phyloP scores from a whole-genome alignment of 2,329 filamentous ascomycete genomes.

The Pseudocercospora ulei region DNA sequence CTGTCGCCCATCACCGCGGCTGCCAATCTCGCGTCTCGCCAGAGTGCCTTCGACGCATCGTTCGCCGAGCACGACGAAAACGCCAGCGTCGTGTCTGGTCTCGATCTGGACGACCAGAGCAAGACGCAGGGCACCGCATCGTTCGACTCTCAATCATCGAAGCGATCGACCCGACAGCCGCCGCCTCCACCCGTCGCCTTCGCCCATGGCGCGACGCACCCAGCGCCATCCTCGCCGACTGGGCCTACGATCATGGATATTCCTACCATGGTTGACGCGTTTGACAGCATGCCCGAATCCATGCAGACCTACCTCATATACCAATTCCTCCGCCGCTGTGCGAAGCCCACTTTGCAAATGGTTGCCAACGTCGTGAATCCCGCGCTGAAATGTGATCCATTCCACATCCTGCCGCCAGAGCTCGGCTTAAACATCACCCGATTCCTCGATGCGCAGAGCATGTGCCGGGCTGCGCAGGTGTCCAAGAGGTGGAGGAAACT shows the following conservation, averaged over 20 bases:
- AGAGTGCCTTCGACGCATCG: slow-evolving; percentile 31
- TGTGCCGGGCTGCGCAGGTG: slow-evolving; percentile 84
- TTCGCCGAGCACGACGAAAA: slow-evolving; percentile 31
- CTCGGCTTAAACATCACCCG: slow-evolving; percentile 78
- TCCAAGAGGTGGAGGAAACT: slow-evolving; percentile 89
- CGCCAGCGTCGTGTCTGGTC: slow-evolving; percentile 30
- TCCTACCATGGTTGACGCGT: slow-evolving; percentile 76
- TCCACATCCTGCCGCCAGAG: slow-evolving; percentile 73
- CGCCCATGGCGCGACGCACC: slow-evolving; percentile 15
- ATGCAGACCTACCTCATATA: slow-evolving; percentile 97
- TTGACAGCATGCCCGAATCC: slow-evolving; percentile 80
- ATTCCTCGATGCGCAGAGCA: slow-evolving; percentile 73
- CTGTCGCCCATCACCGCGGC: slow-evolving; percentile 81
- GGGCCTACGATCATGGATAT: slow-evolving; percentile 56
- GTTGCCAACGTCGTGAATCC: slow-evolving; percentile 88
- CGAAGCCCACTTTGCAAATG: slow-evolving; percentile 77
- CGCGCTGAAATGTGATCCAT: slow-evolving; percentile 85
- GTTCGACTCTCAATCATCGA: slow-evolving; percentile 23
- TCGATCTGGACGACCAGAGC: slow-evolving; percentile 31
- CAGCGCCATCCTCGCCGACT: slow-evolving; percentile 10
- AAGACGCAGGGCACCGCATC: slow-evolving; percentile 24
- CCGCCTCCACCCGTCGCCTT: slow-evolving; percentile 13
- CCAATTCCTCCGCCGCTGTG: slow-evolving; percentile 78
- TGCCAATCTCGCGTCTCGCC: slow-evolving; percentile 45
- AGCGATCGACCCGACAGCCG: slow-evolving; percentile 9